Percentiles rank a stretch among this genome's conserved stretches.
phyloP scores from a whole-genome alignment of 805 yeast genomes.

The Yueomyces sp. region DNA sequence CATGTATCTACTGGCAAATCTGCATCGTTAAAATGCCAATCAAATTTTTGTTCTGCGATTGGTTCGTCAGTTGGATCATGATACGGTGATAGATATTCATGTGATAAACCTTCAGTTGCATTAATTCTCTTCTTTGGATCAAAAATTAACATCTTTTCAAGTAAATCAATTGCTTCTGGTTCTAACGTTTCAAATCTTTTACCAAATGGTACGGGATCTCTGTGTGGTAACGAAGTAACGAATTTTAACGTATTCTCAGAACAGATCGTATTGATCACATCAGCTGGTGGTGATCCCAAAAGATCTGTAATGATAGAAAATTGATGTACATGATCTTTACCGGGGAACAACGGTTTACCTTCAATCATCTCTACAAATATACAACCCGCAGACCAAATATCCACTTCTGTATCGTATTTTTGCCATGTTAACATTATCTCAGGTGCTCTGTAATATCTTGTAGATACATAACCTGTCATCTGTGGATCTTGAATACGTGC shows the following conservation, averaged over 20 bases:
- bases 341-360: constrained; percentile 94
- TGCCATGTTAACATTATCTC: constrained; percentile 99
- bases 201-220: constrained; percentile 81
- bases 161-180: constrained; percentile 76
- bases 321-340: constrained; percentile 97
- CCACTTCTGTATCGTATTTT: constrained; percentile 91
- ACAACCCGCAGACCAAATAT: constrained; percentile 97
- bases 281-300: constrained; percentile 91
- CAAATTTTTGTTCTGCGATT: constrained; percentile 79
- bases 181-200: constrained; percentile 71
- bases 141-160: constrained; percentile 83
- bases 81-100: constrained; percentile 86
- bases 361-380: constrained; percentile 96
- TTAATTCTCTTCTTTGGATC: constrained; percentile 91
- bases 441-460: constrained; percentile 94
- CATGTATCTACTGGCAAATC: constrained; percentile 96
- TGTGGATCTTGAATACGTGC: constrained; percentile 98
- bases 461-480: constrained; percentile 96
- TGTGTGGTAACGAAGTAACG: constrained; percentile 83
- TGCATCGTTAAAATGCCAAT: constrained; percentile 97
- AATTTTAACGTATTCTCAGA: constrained; percentile 90
- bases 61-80: constrained; percentile 98
- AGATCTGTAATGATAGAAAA: constrained; percentile 93
- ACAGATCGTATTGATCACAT: constrained; percentile 91
- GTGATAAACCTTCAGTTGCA: constrained; percentile 80